Evolutionary conservation across 2,329 filamentous ascomycete species (phyloP).

Genomic region (Colletotrichum australisinense): DNA sequence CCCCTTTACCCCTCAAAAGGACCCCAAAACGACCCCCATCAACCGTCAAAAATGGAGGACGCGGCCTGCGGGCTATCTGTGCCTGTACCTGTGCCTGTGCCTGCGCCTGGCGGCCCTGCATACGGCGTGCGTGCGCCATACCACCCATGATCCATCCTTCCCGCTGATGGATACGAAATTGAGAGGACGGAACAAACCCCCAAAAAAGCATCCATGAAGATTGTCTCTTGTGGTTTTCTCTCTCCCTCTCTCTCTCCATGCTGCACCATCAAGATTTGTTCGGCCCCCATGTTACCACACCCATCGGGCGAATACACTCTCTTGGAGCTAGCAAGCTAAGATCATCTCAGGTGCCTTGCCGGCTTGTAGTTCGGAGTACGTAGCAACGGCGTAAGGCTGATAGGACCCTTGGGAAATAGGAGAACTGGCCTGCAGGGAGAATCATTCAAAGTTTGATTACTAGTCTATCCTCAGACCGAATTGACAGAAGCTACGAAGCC

Average conservation of each 20-base stretch:
- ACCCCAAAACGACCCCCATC: neutral
- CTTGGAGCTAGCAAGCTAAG: neutral
- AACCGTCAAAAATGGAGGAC: constrained; percentile 6
- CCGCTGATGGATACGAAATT: constrained; percentile 9
- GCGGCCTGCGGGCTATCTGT: neutral
- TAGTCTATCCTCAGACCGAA: neutral
- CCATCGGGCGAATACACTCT: constrained; percentile 13
- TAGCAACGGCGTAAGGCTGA: constrained; percentile 33
- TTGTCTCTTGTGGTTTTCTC: no score
- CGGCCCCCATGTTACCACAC: constrained; percentile 27
- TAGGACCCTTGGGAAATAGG: constrained; percentile 13
- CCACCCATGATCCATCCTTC: constrained; percentile 12
- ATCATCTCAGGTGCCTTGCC: constrained; percentile 21
- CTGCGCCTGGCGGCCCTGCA: neutral
- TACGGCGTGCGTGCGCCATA: neutral
- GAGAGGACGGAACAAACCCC: neutral
- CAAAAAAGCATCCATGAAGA: neutral
- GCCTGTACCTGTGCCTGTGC: no score
- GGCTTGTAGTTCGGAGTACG: constrained; percentile 21
- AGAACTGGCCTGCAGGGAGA: constrained; percentile 7
- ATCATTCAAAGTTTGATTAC: constrained; percentile 14
- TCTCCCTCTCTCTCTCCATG: neutral
- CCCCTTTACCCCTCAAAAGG: neutral
- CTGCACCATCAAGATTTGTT: neutral
- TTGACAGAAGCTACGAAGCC: neutral